Evolutionary conservation across 2,329 filamentous ascomycete genomes (phyloP).

Genomic region (Fusarium sp.): DNA sequence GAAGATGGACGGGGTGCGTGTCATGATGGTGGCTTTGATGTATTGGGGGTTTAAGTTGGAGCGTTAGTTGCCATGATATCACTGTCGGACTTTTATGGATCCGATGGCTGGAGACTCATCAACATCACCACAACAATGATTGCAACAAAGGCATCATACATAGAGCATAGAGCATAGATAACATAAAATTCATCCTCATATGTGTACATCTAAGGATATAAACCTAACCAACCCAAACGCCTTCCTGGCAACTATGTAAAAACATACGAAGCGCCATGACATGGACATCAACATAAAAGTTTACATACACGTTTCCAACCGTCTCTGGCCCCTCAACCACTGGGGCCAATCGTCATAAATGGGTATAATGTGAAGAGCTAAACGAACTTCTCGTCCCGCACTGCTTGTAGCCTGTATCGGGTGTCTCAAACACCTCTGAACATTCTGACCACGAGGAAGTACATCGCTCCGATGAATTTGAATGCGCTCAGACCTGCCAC

Average conservation of each 20-base stretch:
- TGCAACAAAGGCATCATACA: neutral
- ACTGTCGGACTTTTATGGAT: constrained; percentile 36
- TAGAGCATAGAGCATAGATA: neutral
- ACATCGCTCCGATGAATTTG: constrained; percentile 88
- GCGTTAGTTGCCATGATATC: neutral
- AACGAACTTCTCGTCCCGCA: constrained; percentile 19
- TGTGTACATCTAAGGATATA: constrained; percentile 39
- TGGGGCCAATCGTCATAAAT: constrained; percentile 39
- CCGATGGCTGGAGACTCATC: constrained; percentile 7
- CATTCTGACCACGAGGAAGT: constrained; percentile 92
- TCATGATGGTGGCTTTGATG: constrained; percentile 25
- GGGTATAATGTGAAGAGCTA: constrained; percentile 48
- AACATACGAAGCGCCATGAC: constrained; percentile 32
- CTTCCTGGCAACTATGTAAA: constrained; percentile 24
- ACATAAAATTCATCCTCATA: constrained; percentile 30
- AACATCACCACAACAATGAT: neutral
- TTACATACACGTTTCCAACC: constrained; percentile 39
- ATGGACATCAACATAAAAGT: constrained; percentile 35
- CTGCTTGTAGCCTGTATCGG: constrained; percentile 1
- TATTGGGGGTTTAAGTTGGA: neutral
- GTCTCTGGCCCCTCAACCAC: constrained; percentile 14
- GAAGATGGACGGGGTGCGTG: constrained; percentile 38
- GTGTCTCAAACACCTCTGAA: constrained; percentile 75
- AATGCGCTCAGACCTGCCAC: constrained; percentile 87
- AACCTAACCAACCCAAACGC: constrained; percentile 40